Evolutionary conservation across 257 asterid species (phyloP), one percentile per base, ranked within the genome.

Genomic region (Gentiana straminea): DNA sequence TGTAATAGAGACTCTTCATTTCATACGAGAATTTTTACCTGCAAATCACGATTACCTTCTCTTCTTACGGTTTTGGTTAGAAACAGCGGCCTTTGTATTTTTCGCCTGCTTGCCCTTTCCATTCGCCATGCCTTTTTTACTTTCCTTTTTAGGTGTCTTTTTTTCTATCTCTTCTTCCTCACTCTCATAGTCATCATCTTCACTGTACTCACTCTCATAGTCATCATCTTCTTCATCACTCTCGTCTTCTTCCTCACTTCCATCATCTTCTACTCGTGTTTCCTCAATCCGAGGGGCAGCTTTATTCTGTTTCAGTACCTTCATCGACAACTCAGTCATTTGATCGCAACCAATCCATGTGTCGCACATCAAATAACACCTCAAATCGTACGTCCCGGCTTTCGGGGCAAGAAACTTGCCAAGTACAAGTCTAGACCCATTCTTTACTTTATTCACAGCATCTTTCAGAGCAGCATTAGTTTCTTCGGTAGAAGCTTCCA

Each of bases 341-440:
- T 60, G 64, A 58, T 87, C 96, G 3, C 91, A 81, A 8, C 94
- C 95, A 45, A 91, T 72, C 98, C 96, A 91, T 0, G 96, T 72
- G 35, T 91, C 98, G 4, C 94, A 79, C 65, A 87, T 43, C 74
- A 88, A 49, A 43, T 87, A 75, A 69, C 95, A 75, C 53, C 73
- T 78, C 79, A 91, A 67, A 74, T 78, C 81, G 62, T 82, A 87
- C 62, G 36, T 82, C 32, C 98, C 98, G 65, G 78, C 86, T 0
- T 76, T 74, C 53, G 73, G 73, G 33, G 96, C 96, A 57, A 81
- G 59, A 72, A 87, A 77, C 79, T 81, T 83, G 9, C 98, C 94
- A 74, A 75, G 77, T 12, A 77, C 84, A 15, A 91, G 81, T 13
- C 83, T 77, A 38, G 87, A 58, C 11, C 96, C 98, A 4, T 70